Base-by-base conservation (phyloP, 768 basidiomycete species). In the Agaricus sinodeliciosus region DNA sequence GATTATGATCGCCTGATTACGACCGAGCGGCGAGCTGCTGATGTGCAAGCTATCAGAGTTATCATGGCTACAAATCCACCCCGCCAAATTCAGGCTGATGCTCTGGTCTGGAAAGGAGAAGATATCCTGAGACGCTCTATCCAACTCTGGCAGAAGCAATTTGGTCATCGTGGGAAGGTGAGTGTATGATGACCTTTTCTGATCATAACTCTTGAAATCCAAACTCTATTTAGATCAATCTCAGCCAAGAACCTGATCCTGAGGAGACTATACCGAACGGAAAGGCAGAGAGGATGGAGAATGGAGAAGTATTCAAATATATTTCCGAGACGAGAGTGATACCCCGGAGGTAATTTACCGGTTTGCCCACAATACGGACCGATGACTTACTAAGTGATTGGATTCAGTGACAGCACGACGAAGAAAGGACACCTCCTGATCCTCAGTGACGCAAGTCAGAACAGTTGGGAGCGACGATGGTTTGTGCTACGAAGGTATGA, bases 41-140 rank as follows among this genome's bases (percentile, higher is more conserved):
- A 98, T 63, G 93, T 98, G 0, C 93, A 91, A 63, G 90, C 90
- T 3, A 81, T 93, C 43, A 81, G 90, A 35, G 85, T 86, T 12
- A 80, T 98, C 41, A 69, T 97, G 31, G 69, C 79, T 8, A 71
- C 77, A 22, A 76, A 75, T 4, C 73, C 79, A 3, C 70, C 76
- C 22, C 77, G 76, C 52, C 69, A 78, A 1, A 62, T 73, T 13
- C 73, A 74, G 40, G 64, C 75, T 5, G 87, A 81, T 53, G 68
- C 79, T 2, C 72, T 77, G 31, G 75, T 74, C 4, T 89, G 88
- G 87, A 79, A 78, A 31, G 75, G 82, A 19, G 84, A 90, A 22
- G 70, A 76, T 46, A 69, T 90, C 12, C 64, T 94, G 55, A 66
- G 71, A 57, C 84, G 80, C 62, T 81, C 87, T 22, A 63, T 97